Evolutionary conservation across 192 early-diverging fungal species (phyloP).

Genomic region (Borealophlyctis nickersoniae): DNA sequence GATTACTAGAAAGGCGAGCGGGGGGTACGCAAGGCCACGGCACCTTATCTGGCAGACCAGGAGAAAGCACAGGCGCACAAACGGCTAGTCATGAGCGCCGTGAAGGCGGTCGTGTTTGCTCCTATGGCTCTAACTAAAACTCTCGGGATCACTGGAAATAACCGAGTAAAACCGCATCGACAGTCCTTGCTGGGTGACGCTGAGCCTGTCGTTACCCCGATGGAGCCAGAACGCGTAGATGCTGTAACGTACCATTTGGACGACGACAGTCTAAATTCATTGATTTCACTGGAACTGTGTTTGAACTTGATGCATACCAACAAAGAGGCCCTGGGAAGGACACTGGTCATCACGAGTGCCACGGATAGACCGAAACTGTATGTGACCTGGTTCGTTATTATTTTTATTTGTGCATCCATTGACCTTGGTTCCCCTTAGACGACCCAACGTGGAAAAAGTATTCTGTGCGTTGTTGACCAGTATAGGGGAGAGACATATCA

Average conservation of each 20-base stretch:
- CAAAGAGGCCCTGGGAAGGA: constrained; percentile 64
- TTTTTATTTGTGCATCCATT: constrained; percentile 10
- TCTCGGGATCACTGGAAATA: constrained; percentile 14
- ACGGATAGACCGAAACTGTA: constrained; percentile 37
- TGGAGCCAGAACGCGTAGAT: constrained; percentile 33
- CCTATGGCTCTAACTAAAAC: constrained; percentile 46
- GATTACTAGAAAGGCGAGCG: background rate
- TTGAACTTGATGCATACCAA: constrained; percentile 86
- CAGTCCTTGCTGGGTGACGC: constrained; percentile 31
- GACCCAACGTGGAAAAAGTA: constrained; percentile 71
- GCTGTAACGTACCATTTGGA: constrained; percentile 56
- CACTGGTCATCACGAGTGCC: constrained; percentile 42
- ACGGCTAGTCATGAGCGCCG: constrained; percentile 50
- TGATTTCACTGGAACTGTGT: constrained; percentile 76
- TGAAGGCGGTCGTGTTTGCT: constrained; percentile 54
- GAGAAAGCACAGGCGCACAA: constrained; percentile 51
- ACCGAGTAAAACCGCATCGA: constrained; percentile 20
- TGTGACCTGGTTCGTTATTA: too few species aligned
- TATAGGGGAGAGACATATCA: constrained; percentile 72
- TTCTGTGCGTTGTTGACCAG: constrained; percentile 72
- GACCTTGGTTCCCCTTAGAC: constrained; percentile 39
- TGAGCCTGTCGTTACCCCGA: constrained; percentile 22
- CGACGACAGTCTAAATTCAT: constrained; percentile 56
- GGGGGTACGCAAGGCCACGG: background rate
- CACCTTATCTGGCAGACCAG: constrained; percentile 40